Evolutionary conservation across 2,329 filamentous ascomycete species (phyloP).

Genomic region (Sclerotinia subarctica): DNA sequence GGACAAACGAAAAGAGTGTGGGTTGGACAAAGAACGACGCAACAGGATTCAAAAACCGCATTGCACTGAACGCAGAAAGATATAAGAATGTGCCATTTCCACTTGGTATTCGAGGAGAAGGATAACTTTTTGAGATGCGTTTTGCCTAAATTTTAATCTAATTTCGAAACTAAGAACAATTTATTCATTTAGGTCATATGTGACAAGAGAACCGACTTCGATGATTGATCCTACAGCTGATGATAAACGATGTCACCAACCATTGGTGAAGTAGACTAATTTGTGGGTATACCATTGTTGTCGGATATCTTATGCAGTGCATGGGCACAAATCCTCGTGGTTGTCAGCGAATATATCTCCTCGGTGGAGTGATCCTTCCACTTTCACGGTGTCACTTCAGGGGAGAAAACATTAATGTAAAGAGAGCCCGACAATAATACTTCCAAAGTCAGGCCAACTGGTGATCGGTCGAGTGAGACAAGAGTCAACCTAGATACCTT

Average conservation of each 20-base stretch:
- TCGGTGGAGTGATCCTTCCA: not conserved
- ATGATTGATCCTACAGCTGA: not conserved
- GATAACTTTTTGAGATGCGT: not conserved
- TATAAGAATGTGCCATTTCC: conserved; percentile 8
- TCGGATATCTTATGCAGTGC: too few relatives aligned
- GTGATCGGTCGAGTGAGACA: not conserved
- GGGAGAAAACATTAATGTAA: not conserved
- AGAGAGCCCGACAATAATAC: not conserved
- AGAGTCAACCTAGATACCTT: not conserved
- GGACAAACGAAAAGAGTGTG: conserved; percentile 6
- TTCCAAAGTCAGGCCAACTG: not conserved
- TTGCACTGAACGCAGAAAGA: not conserved
- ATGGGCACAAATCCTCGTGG: conserved; percentile 5
- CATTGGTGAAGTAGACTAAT: too few relatives aligned
- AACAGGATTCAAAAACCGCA: not conserved
- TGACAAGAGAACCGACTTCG: not conserved
- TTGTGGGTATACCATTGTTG: too few relatives aligned
- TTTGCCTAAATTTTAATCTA: not conserved
- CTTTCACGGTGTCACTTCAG: not conserved
- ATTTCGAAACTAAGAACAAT: not conserved
- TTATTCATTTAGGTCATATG: not conserved
- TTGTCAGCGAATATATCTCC: not conserved
- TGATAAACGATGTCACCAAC: not conserved
- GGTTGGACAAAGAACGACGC: conserved; percentile 1
- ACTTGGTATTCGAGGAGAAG: not conserved